Conservation (phyloP, 1,139 yeast species). For the Candida pseudoviswanathii region DNA sequence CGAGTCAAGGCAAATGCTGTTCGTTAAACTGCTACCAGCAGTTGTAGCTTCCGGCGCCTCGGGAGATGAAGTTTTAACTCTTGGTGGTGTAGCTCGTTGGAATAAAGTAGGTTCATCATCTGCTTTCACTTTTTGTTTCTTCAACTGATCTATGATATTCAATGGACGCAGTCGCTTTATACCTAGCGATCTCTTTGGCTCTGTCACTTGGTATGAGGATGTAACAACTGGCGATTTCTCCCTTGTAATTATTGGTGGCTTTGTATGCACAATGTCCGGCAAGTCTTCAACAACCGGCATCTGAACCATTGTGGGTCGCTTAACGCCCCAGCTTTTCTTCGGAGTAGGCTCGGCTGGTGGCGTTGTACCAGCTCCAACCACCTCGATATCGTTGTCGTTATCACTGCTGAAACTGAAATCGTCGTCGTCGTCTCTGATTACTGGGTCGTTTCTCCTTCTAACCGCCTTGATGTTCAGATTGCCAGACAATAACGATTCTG, state of each 20-base stretch:
- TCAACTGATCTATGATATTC: constrained; percentile 19
- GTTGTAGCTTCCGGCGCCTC: no score
- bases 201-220: not conserved
- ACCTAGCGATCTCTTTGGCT: constrained; percentile 19
- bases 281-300: constrained; percentile 1
- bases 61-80: not conserved
- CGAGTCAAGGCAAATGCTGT: constrained; percentile 2
- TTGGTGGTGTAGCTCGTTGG: not conserved
- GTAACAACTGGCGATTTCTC: not conserved
- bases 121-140: constrained; percentile 9
- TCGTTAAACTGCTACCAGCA: not conserved
- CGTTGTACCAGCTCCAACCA: not conserved
- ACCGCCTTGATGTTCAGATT: not conserved
- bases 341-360: constrained; percentile 3
- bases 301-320: not conserved
- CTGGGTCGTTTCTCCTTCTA: not conserved
- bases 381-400: not conserved
- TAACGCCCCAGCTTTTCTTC: constrained; percentile 7
- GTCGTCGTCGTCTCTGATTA: constrained; percentile 3
- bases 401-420: constrained; percentile 5
- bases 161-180: constrained; percentile 17
- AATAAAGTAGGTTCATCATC: no score
- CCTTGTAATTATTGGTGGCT: not conserved
- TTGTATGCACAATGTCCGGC: not conserved
- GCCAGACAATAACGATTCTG: not conserved